Conservation (phyloP, 2,329 filamentous ascomycete genomes). For the Microsporum audouinii region DNA sequence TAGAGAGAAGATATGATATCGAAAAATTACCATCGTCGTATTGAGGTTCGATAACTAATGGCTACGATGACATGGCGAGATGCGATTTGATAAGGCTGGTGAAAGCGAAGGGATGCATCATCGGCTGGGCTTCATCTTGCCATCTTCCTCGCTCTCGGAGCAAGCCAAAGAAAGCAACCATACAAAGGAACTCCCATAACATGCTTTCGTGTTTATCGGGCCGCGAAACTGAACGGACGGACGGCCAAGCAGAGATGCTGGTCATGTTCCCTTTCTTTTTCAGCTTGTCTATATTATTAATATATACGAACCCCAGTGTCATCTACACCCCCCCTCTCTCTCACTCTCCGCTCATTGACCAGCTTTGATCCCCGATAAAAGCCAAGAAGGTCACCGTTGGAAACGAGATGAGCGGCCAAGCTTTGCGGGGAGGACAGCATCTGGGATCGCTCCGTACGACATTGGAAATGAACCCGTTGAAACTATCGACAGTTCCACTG, state of each 20-base stretch:
- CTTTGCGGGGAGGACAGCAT: constrained; percentile 2
- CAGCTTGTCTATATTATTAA: neutral
- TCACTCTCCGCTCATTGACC: neutral
- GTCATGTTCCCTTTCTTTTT: neutral
- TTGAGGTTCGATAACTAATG: neutral
- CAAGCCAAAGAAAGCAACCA: neutral
- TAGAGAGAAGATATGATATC: neutral
- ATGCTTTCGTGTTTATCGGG: neutral
- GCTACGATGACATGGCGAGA: neutral
- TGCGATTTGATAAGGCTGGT: neutral
- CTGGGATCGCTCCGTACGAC: neutral
- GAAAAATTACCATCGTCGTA: neutral
- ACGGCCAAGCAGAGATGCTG: neutral
- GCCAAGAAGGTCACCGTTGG: constrained; percentile 1
- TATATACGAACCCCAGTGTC: neutral
- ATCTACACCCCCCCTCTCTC: no score
- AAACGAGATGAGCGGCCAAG: neutral
- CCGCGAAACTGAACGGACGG: neutral
- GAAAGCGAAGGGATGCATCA: neutral
- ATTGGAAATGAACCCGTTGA: neutral
- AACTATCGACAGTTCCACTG: neutral
- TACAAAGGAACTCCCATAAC: neutral
- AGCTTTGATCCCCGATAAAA: neutral
- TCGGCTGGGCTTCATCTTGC: neutral
- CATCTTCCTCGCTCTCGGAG: neutral